Evolutionary conservation across 164 flowering plant genomes (phyloP).

Genomic region (Umbellularia californica): DNA sequence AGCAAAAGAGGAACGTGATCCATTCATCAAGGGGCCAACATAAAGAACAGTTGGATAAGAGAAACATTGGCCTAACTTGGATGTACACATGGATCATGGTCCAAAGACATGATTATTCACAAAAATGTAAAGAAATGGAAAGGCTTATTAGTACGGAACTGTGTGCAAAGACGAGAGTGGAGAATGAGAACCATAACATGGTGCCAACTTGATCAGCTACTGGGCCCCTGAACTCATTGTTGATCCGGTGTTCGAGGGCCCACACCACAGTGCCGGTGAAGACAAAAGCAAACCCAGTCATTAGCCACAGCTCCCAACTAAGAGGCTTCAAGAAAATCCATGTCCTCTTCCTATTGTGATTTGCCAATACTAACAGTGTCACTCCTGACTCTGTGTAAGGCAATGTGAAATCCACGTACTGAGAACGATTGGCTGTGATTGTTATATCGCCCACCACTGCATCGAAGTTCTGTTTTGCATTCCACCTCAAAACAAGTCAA

Average conservation of each 20-base stretch:
- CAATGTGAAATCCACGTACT: slow-evolving; percentile 24
- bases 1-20: too few species aligned
- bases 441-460: slow-evolving; percentile 35
- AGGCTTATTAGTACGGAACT: slow-evolving; percentile 13
- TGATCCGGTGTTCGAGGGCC: slow-evolving; percentile 24
- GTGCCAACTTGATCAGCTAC: slow-evolving; percentile 13
- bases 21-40: neutral
- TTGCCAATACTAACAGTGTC: slow-evolving; percentile 15
- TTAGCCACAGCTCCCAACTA: slow-evolving; percentile 21
- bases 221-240: slow-evolving; percentile 18
- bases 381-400: slow-evolving; percentile 25
- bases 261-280: slow-evolving; percentile 26
- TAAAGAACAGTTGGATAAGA: neutral
- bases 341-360: slow-evolving; percentile 7
- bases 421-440: slow-evolving; percentile 22
- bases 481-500: too few species aligned
- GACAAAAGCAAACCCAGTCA: slow-evolving; percentile 14
- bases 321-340: slow-evolving; percentile 30
- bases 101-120: neutral
- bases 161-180: slow-evolving; percentile 24
- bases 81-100: neutral
- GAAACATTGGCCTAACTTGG: neutral
- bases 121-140: neutral
- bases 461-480: slow-evolving; percentile 23
- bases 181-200: slow-evolving; percentile 24